Evolutionary conservation across 768 basidiomycete genomes (phyloP).

Genomic region (Cystobasidium onofrii): DNA sequence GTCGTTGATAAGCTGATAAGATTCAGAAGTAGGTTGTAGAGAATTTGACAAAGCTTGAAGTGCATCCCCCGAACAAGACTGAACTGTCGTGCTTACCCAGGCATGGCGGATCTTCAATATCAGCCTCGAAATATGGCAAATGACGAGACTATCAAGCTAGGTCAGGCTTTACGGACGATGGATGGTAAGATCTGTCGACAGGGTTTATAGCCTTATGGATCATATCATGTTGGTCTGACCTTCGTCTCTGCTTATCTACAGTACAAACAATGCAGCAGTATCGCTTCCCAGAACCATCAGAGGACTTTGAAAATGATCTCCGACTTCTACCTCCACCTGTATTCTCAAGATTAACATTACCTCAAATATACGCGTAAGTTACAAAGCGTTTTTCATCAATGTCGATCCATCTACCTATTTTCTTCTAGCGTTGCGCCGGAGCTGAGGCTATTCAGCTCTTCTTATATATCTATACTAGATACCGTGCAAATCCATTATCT

Average conservation of each 20-base stretch:
- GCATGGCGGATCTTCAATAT: conserved; percentile 90
- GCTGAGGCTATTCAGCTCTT: too few relatives aligned
- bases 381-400: too few relatives aligned
- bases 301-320: conserved; percentile 53
- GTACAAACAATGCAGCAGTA: conserved; percentile 69
- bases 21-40: conserved; percentile 79
- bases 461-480: too few relatives aligned
- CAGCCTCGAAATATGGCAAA: conserved; percentile 55
- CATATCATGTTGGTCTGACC: too few relatives aligned
- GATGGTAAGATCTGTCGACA: conserved; percentile 60
- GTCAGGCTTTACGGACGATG: conserved; percentile 65
- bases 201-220: too few relatives aligned
- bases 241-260: conserved; percentile 43
- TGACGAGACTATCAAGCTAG: conserved; percentile 64
- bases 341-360: conserved; percentile 71
- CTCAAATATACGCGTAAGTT: conserved; percentile 68
- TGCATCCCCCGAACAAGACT: too few relatives aligned
- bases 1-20: conserved; percentile 71
- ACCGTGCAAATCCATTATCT: neutral
- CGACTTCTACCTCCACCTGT: conserved; percentile 78
- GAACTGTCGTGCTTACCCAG: conserved; percentile 48
- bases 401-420: too few relatives aligned
- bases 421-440: too few relatives aligned
- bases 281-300: conserved; percentile 59
- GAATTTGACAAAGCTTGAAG: too few relatives aligned